These are phyloP conservation scores for Phytophthora multivora DNA, from an alignment of 352 stramenopile genomes.

Conservation along the genomic window DNA sequence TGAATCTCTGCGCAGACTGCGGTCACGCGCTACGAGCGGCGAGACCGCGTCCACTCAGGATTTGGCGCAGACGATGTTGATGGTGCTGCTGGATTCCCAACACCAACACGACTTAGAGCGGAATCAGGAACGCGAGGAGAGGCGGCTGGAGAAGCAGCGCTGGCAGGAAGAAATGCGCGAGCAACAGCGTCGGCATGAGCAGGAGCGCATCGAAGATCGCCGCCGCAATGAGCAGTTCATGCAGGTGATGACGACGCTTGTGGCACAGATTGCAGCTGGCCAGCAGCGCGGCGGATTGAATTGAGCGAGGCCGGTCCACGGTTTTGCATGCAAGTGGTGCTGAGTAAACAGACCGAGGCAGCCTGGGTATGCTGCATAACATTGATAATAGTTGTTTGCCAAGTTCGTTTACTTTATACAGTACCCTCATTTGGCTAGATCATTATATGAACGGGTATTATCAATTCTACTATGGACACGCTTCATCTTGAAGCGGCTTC, in stretches of 20 bases:
- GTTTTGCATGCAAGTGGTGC: background rate
- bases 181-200: slow-evolving; percentile 28
- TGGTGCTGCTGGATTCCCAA: slow-evolving; percentile 38
- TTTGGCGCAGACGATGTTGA: slow-evolving; percentile 35
- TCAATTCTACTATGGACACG: too few species aligned
- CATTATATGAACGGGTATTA: too few species aligned
- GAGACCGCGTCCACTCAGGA: slow-evolving; percentile 28
- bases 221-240: slow-evolving; percentile 41
- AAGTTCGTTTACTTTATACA: too few species aligned
- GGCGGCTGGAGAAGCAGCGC: slow-evolving; percentile 28
- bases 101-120: slow-evolving; percentile 38
- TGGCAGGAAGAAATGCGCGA: slow-evolving; percentile 39
- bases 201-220: slow-evolving; percentile 35
- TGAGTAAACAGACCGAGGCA: background rate
- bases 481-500: too few species aligned
- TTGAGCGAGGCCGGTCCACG: slow-evolving; percentile 9
- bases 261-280: slow-evolving; percentile 32
- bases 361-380: slow-evolving; percentile 3
- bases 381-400: slow-evolving; percentile 20
- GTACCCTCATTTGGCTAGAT: too few species aligned
- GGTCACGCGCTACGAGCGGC: slow-evolving; percentile 26
- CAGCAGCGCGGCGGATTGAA: slow-evolving; percentile 31
- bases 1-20: slow-evolving; percentile 25
- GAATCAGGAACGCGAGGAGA: slow-evolving; percentile 34
- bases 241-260: slow-evolving; percentile 38